phyloP scores from a whole-genome alignment of 164 flowering plant genomes.

The Dillenia turbinata region DNA sequence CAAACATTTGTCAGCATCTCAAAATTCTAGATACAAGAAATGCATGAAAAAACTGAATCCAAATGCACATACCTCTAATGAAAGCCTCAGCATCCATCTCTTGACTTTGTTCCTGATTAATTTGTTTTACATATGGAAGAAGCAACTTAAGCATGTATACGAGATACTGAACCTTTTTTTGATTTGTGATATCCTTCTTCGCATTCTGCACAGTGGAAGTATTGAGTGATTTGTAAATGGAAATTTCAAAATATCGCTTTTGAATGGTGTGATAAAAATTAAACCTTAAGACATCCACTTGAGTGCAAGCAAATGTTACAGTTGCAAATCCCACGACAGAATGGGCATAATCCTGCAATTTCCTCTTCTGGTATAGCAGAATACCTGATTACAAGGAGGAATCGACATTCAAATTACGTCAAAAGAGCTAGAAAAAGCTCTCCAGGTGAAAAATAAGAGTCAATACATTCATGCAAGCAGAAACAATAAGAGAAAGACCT shows the following conservation, averaged over 20 bases:
- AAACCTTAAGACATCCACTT: constrained; percentile 46
- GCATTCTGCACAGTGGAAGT: constrained; percentile 31
- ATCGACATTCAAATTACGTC: not conserved
- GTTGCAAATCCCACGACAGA: constrained; percentile 67
- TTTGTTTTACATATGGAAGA: constrained; percentile 52
- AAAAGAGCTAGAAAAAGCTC: not conserved
- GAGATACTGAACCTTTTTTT: constrained; percentile 42
- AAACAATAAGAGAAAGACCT: not conserved
- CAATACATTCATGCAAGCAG: too few relatives aligned
- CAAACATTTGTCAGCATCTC: not conserved
- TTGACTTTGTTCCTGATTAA: constrained; percentile 43
- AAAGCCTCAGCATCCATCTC: constrained; percentile 62
- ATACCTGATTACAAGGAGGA: constrained; percentile 40
- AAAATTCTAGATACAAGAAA: not conserved
- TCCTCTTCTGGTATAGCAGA: constrained; percentile 41
- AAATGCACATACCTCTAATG: constrained; percentile 38
- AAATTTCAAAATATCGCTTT: not conserved
- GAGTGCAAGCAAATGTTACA: constrained; percentile 59
- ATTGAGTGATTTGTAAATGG: not conserved
- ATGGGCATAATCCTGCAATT: constrained; percentile 50
- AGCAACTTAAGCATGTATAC: constrained; percentile 39
- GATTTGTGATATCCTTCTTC: constrained; percentile 23
- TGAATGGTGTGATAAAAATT: not conserved
- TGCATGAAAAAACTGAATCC: not conserved
- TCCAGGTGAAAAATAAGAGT: not conserved